Conservation (phyloP, 2,329 filamentous ascomycete species). For the Microdochium nivale region DNA sequence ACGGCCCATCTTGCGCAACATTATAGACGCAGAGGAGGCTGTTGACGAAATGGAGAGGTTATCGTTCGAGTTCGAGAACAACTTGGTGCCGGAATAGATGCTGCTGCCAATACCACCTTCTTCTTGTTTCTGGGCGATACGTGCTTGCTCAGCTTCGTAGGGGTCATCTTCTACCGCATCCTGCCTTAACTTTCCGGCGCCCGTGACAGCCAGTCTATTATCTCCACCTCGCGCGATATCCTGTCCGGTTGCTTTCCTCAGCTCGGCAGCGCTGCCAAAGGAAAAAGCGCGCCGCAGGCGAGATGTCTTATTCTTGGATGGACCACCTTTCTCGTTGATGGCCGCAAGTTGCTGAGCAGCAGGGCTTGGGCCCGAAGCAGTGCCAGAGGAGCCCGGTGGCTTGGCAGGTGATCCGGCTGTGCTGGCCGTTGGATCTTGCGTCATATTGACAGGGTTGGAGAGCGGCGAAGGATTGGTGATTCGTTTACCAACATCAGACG, state of each 20-base stretch:
- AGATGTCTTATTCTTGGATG: conserved; percentile 76
- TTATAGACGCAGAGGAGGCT: conserved; percentile 80
- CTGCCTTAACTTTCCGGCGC: conserved; percentile 54
- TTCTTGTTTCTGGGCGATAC: conserved; percentile 88
- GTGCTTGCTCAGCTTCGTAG: conserved; percentile 79
- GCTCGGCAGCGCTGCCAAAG: conserved; percentile 89
- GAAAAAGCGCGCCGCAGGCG: conserved; percentile 87
- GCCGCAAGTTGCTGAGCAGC: conserved; percentile 80
- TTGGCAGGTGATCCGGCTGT: conserved; percentile 21
- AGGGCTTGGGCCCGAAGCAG: conserved; percentile 45
- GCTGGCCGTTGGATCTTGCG: conserved; percentile 36
- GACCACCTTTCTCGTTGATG: conserved; percentile 73
- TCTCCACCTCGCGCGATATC: conserved; percentile 30
- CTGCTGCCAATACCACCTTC: conserved; percentile 83
- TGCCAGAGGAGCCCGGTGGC: conserved; percentile 17
- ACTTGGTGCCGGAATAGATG: conserved; percentile 81
- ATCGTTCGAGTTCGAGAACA: conserved; percentile 87
- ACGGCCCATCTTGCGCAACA: conserved; percentile 97
- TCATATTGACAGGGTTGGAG: conserved; percentile 61
- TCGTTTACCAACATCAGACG: conserved; percentile 58
- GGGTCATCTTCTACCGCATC: conserved; percentile 54
- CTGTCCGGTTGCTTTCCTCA: conserved; percentile 65
- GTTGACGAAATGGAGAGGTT: conserved; percentile 89
- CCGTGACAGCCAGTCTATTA: conserved; percentile 18
- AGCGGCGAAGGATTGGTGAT: conserved; percentile 62